Evolutionary conservation across 441 rosid species (phyloP), one percentile per base, ranked within the genome.

Genomic region (Capsella rubella): DNA sequence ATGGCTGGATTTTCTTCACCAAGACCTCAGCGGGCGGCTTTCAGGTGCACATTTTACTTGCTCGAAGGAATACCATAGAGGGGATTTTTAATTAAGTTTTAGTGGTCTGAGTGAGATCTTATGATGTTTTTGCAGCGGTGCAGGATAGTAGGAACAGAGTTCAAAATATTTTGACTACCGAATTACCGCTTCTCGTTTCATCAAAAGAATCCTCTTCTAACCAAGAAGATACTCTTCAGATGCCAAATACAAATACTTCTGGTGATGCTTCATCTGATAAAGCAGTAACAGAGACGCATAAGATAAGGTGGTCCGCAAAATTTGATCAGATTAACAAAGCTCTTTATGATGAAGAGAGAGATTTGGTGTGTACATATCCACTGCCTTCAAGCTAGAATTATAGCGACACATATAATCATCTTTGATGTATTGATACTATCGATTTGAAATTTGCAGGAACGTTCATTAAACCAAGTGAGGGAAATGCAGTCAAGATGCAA

Each of bases 1-100:
- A 69, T 95, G 99, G 99, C 70, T 95, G 85, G 96, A 92, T 39
- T 93, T 95, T 79, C 93, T 95, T 77, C 87, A 91, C 73, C 96
- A 95, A 79, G 97, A 95, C 83, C 84, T 92, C 67, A 89, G 81
- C 63, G 95, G 95, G 63, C 92, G 99, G 16, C 89, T 95, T 63
- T 81, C 89, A 74, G 98, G 99, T 92, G 80, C 10, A 63, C 9
- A 47, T 66, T 29, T 10, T 53, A 71, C 49, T 31, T 50, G 40
- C 25, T 18, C 69, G 40, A 54, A 51, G 12, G 49, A n/a, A 8
- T 45, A 55, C 46, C 4, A 5, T 14, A 51, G 29, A 71, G 52
- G 52, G 18, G 47, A 32, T 28, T 43, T 64, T 47, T 66, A 16
- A 40, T 31, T 51, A 13, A 56, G 55, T 58, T 31, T 40, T 27